Evolutionary conservation across 1,139 yeast genomes (phyloP), one percentile per base, ranked within the genome.

Genomic region (Hyphopichia khmerensis): DNA sequence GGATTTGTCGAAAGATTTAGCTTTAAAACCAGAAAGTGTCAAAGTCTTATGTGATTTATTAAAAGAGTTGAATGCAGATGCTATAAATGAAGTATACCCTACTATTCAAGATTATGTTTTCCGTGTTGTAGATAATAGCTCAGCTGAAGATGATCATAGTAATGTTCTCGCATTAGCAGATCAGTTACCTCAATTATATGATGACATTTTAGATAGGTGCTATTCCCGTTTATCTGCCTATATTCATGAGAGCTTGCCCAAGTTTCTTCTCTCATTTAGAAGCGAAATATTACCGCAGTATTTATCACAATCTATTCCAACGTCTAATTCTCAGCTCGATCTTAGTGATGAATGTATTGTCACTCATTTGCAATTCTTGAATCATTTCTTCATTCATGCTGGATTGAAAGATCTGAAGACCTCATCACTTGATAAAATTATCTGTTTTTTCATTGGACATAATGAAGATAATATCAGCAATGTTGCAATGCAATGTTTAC

Each of bases 21-120:
- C 40, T 10, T 48, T 48, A 14, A 41, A 47, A 41, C 45, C 53
- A 1, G 59, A 50, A 18, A 60, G 53, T 43, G 46, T 59, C 4
- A 48, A 53, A 10, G 62, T 65, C 1, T 59, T 74, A 29, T 64
- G 69, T 51, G 77, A 72, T 29, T 48, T 74, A 23, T 44, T 71
- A 16, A 61, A 58, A 10, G 60, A 56, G 11, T 55, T 64, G 3
- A 64, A 67, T 30, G 48, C 52, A 7, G 43, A 51, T 5, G 45
- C 60, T 8, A 50, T 51, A 19, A 39, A 43, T 7, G 48, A 53
- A 9, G 52, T 65, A 4, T 57, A 57, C 41, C 39, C 53, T 4
- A 48, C 55, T n/a, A 50, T 71, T 15, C 44, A 51, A 7, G 40
- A 46, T 4, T 66, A 55, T 43, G 53, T 58, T 36, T 44, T 48